Conservation (phyloP, 1,284 basidiomycete genomes). For the Sphagnurus paluster region DNA sequence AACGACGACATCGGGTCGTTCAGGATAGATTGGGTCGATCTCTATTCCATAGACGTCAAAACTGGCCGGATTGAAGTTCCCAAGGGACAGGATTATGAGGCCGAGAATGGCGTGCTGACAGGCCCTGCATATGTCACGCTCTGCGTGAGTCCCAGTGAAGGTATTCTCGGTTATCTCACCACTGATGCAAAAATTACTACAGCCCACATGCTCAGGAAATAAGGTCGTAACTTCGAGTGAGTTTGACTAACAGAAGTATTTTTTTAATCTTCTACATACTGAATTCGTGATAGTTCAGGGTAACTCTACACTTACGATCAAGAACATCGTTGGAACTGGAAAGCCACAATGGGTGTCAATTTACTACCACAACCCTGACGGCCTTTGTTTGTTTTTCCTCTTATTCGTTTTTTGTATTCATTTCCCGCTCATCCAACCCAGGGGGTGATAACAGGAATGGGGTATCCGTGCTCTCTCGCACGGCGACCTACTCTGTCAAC, state of each 20-base stretch:
- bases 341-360: conserved; percentile 32
- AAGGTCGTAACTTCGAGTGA: conserved; percentile 23
- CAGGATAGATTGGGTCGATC: conserved; percentile 28
- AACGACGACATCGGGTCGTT: conserved; percentile 27
- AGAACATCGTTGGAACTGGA: conserved; percentile 28
- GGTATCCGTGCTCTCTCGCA: conserved; percentile 24
- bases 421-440: conserved; percentile 9
- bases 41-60: conserved; percentile 28
- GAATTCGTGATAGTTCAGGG: conserved; percentile 14
- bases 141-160: conserved; percentile 17
- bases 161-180: neutral
- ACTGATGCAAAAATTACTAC: conserved; percentile 2
- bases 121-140: conserved; percentile 24
- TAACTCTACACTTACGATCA: conserved; percentile 25
- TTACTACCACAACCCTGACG: conserved; percentile 32
- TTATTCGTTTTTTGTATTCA: too few relatives aligned
- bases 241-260: conserved; percentile 2
- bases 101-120: conserved; percentile 23
- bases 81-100: conserved; percentile 26
- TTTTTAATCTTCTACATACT: neutral
- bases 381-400: conserved; percentile 27
- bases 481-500: conserved; percentile 25
- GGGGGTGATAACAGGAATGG: conserved; percentile 25
- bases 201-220: conserved; percentile 23
- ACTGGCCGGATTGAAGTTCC: conserved; percentile 25